Conservation (phyloP, 75 land plant species). For the Picea glauca region DNA sequence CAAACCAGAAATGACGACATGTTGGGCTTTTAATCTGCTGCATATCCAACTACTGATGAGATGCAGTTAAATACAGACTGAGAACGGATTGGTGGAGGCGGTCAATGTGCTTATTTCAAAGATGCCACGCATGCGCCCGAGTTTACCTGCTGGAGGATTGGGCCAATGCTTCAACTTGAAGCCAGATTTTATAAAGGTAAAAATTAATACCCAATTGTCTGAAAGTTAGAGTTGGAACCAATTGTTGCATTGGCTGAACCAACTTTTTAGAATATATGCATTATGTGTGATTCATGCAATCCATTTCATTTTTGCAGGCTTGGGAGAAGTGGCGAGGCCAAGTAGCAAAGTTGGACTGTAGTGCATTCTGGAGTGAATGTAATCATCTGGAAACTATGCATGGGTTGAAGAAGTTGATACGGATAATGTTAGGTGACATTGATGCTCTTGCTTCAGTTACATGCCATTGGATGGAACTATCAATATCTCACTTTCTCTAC, state of each 20-base stretch:
- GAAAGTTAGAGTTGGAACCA: background rate
- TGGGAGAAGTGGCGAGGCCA: conserved; percentile 93
- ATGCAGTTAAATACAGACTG: conserved; percentile 55
- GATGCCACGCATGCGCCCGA: conserved; percentile 92
- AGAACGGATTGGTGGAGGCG: conserved; percentile 96
- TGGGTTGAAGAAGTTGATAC: conserved; percentile 71
- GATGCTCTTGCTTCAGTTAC: conserved; percentile 50
- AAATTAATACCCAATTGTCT: too few species aligned
- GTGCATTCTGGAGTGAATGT: conserved; percentile 86
- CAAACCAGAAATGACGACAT: background rate
- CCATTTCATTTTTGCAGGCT: conserved; percentile 40
- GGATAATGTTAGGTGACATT: conserved; percentile 73
- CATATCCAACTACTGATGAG: conserved; percentile 4
- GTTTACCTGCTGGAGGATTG: conserved; percentile 44
- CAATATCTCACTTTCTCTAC: conserved; percentile 77
- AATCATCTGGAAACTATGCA: conserved; percentile 55
- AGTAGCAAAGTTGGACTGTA: conserved; percentile 65
- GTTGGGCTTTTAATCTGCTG: background rate
- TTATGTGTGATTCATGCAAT: background rate
- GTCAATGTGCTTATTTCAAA: conserved; percentile 77
- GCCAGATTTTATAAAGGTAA: conserved; percentile 90
- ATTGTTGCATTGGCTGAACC: background rate
- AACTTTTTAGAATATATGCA: background rate
- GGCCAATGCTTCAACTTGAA: conserved; percentile 70
- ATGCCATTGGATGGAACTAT: conserved; percentile 87